These are phyloP conservation scores for Leishmania arabica DNA, from an alignment of 208 protist species.

Conservation along the genomic window DNA sequence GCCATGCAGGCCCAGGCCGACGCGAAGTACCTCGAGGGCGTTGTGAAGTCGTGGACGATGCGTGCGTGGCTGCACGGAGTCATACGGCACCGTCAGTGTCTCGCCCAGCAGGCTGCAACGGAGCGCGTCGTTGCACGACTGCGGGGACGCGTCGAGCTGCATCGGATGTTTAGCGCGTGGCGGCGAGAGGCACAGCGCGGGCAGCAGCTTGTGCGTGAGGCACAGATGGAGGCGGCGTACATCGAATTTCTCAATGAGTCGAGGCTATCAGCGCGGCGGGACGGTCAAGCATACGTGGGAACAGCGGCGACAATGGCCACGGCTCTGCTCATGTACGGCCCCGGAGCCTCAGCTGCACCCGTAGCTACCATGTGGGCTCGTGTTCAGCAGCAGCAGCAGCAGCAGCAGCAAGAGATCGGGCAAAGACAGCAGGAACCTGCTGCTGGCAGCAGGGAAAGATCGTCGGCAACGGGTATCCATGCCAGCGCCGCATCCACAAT, in stretches of 20 bases:
- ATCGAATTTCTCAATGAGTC: constrained; percentile 51
- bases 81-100: constrained; percentile 14
- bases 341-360: not conserved
- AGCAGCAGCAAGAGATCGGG: not conserved
- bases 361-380: constrained; percentile 2
- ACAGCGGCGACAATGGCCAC: constrained; percentile 1
- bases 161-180: constrained; percentile 59
- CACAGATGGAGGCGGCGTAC: constrained; percentile 53
- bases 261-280: constrained; percentile 36
- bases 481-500: not conserved
- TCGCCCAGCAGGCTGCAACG: constrained; percentile 11
- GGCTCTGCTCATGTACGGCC: not conserved
- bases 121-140: constrained; percentile 27
- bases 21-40: constrained; percentile 55
- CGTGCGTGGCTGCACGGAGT: constrained; percentile 64
- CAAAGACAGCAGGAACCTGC: not conserved
- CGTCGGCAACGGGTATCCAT: not conserved
- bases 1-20: constrained; percentile 55
- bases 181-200: constrained; percentile 39
- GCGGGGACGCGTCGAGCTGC: constrained; percentile 32
- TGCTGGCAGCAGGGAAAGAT: not conserved
- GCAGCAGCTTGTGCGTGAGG: constrained; percentile 31
- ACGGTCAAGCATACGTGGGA: constrained; percentile 20
- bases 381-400: not conserved
- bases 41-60: constrained; percentile 74